These are phyloP conservation scores for Chloranthus sessilifolius DNA, from an alignment of 164 flowering plant species.

Conservation along the genomic window DNA sequence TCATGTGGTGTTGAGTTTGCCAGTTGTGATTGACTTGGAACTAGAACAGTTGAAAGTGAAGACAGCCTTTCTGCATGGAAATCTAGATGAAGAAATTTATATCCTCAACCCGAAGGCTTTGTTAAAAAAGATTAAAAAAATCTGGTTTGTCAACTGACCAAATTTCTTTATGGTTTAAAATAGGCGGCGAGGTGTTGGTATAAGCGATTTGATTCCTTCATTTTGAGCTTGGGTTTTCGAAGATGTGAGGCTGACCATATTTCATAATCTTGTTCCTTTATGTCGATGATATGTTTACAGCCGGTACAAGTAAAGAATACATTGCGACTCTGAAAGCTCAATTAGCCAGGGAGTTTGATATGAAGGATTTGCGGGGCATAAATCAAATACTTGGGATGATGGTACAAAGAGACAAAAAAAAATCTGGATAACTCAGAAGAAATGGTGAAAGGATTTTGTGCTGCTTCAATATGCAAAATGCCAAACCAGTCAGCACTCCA, in stretches of 20 bases:
- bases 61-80: not conserved
- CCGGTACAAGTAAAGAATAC: not conserved
- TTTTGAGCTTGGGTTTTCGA: too few species aligned
- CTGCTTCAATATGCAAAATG: not conserved
- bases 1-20: not conserved
- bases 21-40: not conserved
- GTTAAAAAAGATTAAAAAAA: not conserved
- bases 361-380: not conserved
- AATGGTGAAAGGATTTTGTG: not conserved
- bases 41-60: constrained; percentile 4
- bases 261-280: not conserved
- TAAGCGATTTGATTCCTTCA: not conserved
- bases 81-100: too few species aligned
- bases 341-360: not conserved
- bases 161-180: not conserved
- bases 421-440: not conserved
- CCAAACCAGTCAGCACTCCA: constrained; percentile 2
- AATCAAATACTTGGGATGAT: constrained; percentile 1
- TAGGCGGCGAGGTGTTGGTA: not conserved
- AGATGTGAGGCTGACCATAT: too few species aligned
- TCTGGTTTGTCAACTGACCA: not conserved
- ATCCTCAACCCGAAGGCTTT: not conserved
- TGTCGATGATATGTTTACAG: constrained; percentile 4
- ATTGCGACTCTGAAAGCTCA: not conserved
- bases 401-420: not conserved